Evolutionary conservation across 2,329 filamentous ascomycete species (phyloP), one percentile per base, ranked within the genome.

Genomic region (Aspergillus tubingensis): DNA sequence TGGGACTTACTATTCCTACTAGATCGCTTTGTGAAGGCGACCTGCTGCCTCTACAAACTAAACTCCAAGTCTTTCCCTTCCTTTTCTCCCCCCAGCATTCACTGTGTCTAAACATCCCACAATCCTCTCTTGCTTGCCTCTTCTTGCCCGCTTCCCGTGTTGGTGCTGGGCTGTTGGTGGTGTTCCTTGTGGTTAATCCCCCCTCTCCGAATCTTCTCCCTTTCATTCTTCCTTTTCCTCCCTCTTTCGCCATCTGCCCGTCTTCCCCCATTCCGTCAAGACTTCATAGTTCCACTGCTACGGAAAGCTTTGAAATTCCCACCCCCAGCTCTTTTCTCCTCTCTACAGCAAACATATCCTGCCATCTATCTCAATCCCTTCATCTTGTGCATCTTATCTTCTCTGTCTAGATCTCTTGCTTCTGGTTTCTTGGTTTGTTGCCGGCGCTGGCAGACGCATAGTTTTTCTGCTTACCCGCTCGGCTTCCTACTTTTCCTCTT

Each of bases 401-500:
- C 7, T 36, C 11, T 21, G n/a, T 13, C 39, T 36, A 27, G 30
- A 25, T 23, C 56, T 52, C 11, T 47, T 23, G 19, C 23, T 47
- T 54, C 54, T 43, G 10, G n/a, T 41, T 60, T 21, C 30, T 43
- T 38, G 23, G 30, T 30, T 23, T 58, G 56, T 57, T 55, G 57
- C 15, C 32, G 15, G 41, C 44, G 62, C 25, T 64, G 56, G 56
- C 56, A 53, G 55, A 50, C 47, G 54, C 60, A 61, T 61, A 62
- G 36, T 53, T 62, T 62, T 59, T 55, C 58, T 60, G 61, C 65
- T 64, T 63, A 67, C 65, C 64, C 61, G 64, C 54, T 66, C 58
- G 54, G 56, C 51, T 65, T 59, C 32, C 67, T 67, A 64, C 60
- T 66, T 60, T 66, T 61, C 60, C 57, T 48, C 52, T 63, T 66